phyloP scores from a whole-genome alignment of 176 grass and related monocot species.

The Panicum miliaceum region DNA sequence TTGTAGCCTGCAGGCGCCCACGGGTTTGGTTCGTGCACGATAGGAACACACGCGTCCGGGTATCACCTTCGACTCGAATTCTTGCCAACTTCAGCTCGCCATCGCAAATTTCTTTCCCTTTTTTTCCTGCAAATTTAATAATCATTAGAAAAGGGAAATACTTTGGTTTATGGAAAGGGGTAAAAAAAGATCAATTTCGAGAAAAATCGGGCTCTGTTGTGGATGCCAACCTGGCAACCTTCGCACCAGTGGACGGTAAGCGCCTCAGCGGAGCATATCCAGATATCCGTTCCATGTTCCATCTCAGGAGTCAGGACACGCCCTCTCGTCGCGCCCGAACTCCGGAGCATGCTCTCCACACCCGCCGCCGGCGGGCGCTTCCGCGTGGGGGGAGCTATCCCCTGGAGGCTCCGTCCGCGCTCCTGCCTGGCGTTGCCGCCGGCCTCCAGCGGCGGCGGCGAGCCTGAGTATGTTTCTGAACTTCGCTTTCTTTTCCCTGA shows the following conservation, averaged over 20 bases:
- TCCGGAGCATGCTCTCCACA: constrained; percentile 46
- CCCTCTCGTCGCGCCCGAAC: not conserved
- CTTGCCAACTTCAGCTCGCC: not conserved
- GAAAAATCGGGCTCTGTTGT: not conserved
- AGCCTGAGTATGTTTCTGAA: constrained; percentile 39
- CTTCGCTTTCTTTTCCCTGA: not conserved
- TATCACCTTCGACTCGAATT: not conserved
- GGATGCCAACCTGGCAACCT: not conserved
- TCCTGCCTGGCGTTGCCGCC: constrained; percentile 17
- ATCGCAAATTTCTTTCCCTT: not conserved
- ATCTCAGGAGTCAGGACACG: too few species aligned
- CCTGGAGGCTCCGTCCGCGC: not conserved
- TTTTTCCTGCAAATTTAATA: not conserved
- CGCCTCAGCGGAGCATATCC: not conserved
- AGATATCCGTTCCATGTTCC: not conserved
- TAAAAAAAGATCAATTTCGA: not conserved
- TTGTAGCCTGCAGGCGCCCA: not conserved
- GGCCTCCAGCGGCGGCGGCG: not conserved
- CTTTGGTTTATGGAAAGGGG: not conserved
- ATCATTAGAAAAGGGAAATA: not conserved
- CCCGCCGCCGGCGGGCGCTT: constrained; percentile 24
- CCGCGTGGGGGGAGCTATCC: not conserved
- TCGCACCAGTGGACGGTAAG: not conserved
- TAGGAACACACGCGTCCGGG: not conserved
- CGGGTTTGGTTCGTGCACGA: not conserved